Base-by-base conservation (phyloP, 2,329 filamentous ascomycete genomes). In the Leptographium galeiforme region DNA sequence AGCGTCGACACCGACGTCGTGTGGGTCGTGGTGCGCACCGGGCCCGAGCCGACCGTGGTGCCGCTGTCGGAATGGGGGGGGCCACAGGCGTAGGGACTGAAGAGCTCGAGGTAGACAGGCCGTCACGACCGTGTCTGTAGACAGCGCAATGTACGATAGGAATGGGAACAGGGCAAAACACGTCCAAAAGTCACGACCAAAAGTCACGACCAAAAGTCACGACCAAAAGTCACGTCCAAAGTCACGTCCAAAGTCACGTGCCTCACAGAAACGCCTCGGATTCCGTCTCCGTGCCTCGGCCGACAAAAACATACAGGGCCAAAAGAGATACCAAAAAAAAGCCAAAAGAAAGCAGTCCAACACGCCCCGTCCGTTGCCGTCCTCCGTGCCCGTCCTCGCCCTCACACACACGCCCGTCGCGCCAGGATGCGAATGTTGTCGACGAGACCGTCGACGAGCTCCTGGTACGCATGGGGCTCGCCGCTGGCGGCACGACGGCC, bases 361-460 rank as follows among this genome's bases (percentile, higher is more conserved):
- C 34, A 8, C 12, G 34, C 34, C 14, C 75, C 75, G 10, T 34
- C 30, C 48, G 14, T 18, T 43, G 12, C 18, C n/a, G 13, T 36
- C 8, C 2, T 25, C 25, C 25, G 25, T 25, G 25, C 13, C 32
- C 40, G n/a, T n/a, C 32, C 39, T 13, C 43, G 43, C 25, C 39
- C 13, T 48, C 44, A 52, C 1, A 38, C 33, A 40, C 12, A 46
- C 12, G 52, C 40, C n/a, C 57, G 58, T 36, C 59, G 53, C 8
- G 59, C 57, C 6, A 87, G 67, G 33, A 82, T 71, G 18, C 81
- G 74, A 39, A 86, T 72, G 60, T 93, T 91, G 65, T 89, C 84
- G 53, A 91, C 68, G 57, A 93, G 78, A 1, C 84, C 85, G 57
- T 85, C 81, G 4, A 93, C 78, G 14, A 91, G 67, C 47, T 81